Evolutionary conservation across 768 basidiomycete species (phyloP).

Genomic region (Lactarius psammicola): DNA sequence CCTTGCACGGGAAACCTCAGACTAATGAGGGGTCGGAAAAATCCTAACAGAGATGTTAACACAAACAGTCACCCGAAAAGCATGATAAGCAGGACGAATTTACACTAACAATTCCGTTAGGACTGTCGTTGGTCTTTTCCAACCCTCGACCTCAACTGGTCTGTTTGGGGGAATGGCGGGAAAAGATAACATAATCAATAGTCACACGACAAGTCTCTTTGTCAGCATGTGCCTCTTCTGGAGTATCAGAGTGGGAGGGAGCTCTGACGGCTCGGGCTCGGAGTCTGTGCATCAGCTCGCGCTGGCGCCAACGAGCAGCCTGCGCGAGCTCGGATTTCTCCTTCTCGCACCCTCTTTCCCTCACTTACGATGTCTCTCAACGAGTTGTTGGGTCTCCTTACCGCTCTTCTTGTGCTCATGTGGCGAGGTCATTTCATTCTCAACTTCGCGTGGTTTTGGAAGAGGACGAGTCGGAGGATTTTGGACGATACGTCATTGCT

Average conservation of each 20-base stretch:
- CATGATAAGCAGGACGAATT: too few relatives aligned
- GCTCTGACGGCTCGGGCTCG: too few relatives aligned
- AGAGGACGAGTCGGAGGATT: neutral
- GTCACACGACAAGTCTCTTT: neutral
- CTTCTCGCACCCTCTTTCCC: neutral
- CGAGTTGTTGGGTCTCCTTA: neutral
- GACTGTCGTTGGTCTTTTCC: too few relatives aligned
- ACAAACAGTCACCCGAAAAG: too few relatives aligned
- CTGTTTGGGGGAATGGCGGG: too few relatives aligned
- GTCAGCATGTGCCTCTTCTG: neutral
- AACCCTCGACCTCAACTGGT: too few relatives aligned
- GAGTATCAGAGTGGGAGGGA: neutral
- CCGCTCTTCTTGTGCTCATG: slow-evolving; percentile 6
- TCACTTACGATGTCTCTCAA: neutral
- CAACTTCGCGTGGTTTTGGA: slow-evolving; percentile 7
- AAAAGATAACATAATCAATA: too few relatives aligned
- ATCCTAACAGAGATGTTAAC: too few relatives aligned
- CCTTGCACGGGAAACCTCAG: too few relatives aligned
- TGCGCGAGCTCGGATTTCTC: slow-evolving; percentile 12
- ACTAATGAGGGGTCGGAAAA: too few relatives aligned
- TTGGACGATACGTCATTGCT: slow-evolving; percentile 12
- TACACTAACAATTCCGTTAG: too few relatives aligned
- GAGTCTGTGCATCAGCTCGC: neutral
- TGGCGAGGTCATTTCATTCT: slow-evolving; percentile 1
- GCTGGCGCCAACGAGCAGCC: slow-evolving; percentile 20